Evolutionary conservation across 805 yeast species (phyloP).

Genomic region (Yamadazyma sp.): DNA sequence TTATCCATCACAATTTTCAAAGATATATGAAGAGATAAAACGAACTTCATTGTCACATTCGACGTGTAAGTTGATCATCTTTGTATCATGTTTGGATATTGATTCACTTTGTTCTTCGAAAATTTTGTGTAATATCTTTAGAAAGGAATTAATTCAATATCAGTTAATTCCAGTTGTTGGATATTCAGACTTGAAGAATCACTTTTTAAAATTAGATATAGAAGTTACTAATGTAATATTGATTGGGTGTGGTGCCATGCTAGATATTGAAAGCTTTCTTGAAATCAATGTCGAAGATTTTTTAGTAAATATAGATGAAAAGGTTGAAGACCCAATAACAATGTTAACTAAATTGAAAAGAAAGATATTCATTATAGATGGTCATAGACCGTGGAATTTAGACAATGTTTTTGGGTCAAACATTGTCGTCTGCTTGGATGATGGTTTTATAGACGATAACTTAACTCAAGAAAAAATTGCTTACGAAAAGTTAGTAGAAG

Average conservation of each 20-base stretch:
- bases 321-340: slow-evolving; percentile 7
- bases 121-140: slow-evolving; percentile 65
- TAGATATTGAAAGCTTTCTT: slow-evolving; percentile 75
- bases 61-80: slow-evolving; percentile 83
- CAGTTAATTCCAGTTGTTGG: slow-evolving; percentile 94
- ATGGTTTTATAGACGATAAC: slow-evolving; percentile 67
- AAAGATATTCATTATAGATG: slow-evolving; percentile 79
- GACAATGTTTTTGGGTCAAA: slow-evolving; percentile 87
- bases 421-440: slow-evolving; percentile 79
- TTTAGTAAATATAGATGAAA: slow-evolving; percentile 18
- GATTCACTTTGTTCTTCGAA: slow-evolving; percentile 91
- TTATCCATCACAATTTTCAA: slow-evolving; percentile 63
- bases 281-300: slow-evolving; percentile 59
- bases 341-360: slow-evolving; percentile 36
- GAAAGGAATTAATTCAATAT: slow-evolving; percentile 79
- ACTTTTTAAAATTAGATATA: slow-evolving; percentile 62
- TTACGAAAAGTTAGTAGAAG: slow-evolving; percentile 49
- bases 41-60: slow-evolving; percentile 81
- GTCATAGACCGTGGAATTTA: slow-evolving; percentile 94
- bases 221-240: slow-evolving; percentile 75
- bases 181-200: slow-evolving; percentile 68
- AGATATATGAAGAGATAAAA: slow-evolving; percentile 65
- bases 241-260: slow-evolving; percentile 91
- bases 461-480: slow-evolving; percentile 58
- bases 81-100: slow-evolving; percentile 85